These are phyloP conservation scores for Epichloe amarillans DNA, from an alignment of 2,329 filamentous ascomycete genomes.

Conservation along the genomic window DNA sequence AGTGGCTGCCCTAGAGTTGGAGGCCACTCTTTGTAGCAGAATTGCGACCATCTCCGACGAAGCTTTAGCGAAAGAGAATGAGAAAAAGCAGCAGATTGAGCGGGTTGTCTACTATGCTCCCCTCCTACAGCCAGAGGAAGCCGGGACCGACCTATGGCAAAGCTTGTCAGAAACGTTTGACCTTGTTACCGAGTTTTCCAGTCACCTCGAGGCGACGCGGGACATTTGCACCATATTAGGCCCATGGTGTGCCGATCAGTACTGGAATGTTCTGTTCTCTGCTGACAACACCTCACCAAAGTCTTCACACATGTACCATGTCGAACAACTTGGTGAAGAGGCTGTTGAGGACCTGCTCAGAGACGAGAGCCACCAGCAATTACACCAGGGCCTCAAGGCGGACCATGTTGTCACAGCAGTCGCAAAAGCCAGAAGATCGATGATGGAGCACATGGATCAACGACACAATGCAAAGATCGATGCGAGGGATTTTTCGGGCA, in stretches of 20 bases:
- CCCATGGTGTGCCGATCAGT: conserved; percentile 69
- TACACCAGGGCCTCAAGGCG: not conserved
- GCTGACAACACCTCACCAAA: conserved; percentile 44
- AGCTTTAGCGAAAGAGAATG: conserved; percentile 13
- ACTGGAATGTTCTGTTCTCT: conserved; percentile 57
- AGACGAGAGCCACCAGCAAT: not conserved
- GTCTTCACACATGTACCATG: conserved; percentile 34
- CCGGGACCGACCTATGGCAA: conserved; percentile 51
- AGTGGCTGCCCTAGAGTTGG: conserved; percentile 58
- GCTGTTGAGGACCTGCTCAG: not conserved
- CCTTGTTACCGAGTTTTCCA: conserved; percentile 33
- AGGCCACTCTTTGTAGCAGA: conserved; percentile 62
- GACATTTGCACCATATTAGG: conserved; percentile 56
- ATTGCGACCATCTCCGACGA: conserved; percentile 59
- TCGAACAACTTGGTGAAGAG: not conserved
- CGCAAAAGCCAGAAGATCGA: not conserved
- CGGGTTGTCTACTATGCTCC: conserved; percentile 30
- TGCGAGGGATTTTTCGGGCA: conserved; percentile 48
- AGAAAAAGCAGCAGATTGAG: conserved; percentile 31
- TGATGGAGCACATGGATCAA: not conserved
- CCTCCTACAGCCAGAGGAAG: conserved; percentile 29
- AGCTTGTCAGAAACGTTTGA: conserved; percentile 35
- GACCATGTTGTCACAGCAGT: not conserved
- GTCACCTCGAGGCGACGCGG: conserved; percentile 45
- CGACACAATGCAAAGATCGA: conserved; percentile 6